A percentile compares a stretch with the other conserved stretches of the same genome.
phyloP scores from a whole-genome alignment of 1,139 yeast species.

The Spathaspora jeffriesii region DNA sequence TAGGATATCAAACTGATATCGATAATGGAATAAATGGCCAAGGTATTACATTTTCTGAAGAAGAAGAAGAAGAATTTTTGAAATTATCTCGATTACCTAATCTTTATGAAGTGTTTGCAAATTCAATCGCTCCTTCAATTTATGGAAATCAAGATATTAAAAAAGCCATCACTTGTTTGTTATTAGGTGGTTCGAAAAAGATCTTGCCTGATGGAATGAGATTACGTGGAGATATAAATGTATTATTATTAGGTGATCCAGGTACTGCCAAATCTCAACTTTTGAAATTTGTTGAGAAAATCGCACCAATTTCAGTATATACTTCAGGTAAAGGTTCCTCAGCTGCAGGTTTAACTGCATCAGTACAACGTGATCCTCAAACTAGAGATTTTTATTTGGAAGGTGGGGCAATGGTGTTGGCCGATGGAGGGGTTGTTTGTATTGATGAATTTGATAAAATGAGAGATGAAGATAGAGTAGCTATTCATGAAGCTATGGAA shows the following conservation, averaged over 20 bases:
- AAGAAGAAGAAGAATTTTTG: slow-evolving; percentile 66
- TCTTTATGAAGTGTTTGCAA: slow-evolving; percentile 82
- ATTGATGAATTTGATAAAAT: slow-evolving; percentile 98
- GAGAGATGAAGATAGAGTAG: slow-evolving; percentile 94
- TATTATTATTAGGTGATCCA: slow-evolving; percentile 95
- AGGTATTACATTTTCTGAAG: slow-evolving; percentile 71
- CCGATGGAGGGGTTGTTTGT: slow-evolving; percentile 99
- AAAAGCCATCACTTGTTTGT: slow-evolving; percentile 87
- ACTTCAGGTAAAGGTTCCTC: slow-evolving; percentile 99
- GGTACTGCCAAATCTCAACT: slow-evolving; percentile 96
- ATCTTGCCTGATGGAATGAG: slow-evolving; percentile 88
- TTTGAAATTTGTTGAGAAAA: slow-evolving; percentile 91
- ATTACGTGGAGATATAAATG: slow-evolving; percentile 93
- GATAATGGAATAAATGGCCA: slow-evolving; percentile 84
- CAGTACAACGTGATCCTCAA: slow-evolving; percentile 91
- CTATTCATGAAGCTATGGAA: slow-evolving; percentile 98
- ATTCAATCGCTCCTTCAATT: slow-evolving; percentile 95
- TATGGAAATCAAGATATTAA: slow-evolving; percentile 96
- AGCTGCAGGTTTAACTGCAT: slow-evolving; percentile 98
- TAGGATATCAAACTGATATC: slow-evolving; percentile 84
- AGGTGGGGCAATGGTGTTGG: slow-evolving; percentile 93
- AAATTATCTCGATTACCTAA: slow-evolving; percentile 70
- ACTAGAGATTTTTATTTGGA: slow-evolving; percentile 92
- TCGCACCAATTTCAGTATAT: slow-evolving; percentile 96
- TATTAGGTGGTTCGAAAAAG: slow-evolving; percentile 96